Base-by-base conservation (phyloP, 768 basidiomycete species). In the Phallus indusiatus region DNA sequence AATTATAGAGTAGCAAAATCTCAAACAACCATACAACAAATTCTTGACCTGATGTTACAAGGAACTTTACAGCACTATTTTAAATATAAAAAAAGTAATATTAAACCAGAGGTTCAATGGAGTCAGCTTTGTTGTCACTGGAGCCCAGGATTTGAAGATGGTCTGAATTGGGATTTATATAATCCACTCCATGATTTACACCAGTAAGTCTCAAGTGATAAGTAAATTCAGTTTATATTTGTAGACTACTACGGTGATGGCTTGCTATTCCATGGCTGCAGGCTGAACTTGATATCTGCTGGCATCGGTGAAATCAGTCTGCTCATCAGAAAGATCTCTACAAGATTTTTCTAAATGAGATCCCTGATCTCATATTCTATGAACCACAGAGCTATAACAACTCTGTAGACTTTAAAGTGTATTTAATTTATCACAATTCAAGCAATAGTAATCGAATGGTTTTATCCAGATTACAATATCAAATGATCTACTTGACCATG, bases 51-150 rank as follows among this genome's bases (percentile, higher is more conserved):
- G 0, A 35, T 56, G 0, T 67, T 81, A 0, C 5, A 9, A 0
- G 73, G 67, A 0, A 74, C 70, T 0, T 53, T 76, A 0, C 78
- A 80, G 54, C 78, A 81, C 51, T 62, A 68, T 0, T 80, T 72
- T 47, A 72, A 65, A 66, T 55, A 62, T 0, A 55, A 64, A 0
- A 71, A 76, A 42, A 70, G 64, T 1, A 81, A 81, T 52, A 64
- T 80, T 48, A 76, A 71, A 60, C 67, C 74, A 0, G 77, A 81
- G 59, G 73, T 71, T 0, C 62, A 60, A 0, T 81, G 79, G 79
- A 18, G n/a, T 56, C 46, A 56, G 12, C 46, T 76, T 1, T 62
- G 70, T 0, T 54, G 53, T 0, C 34, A 63, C 0, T 78, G 70
- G 52, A 57, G 70, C 0, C 73, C 70, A 0, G 72, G 74, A 0